Base-by-base conservation (phyloP, 78 protist genomes). In the Chrysochromulina parva region DNA sequence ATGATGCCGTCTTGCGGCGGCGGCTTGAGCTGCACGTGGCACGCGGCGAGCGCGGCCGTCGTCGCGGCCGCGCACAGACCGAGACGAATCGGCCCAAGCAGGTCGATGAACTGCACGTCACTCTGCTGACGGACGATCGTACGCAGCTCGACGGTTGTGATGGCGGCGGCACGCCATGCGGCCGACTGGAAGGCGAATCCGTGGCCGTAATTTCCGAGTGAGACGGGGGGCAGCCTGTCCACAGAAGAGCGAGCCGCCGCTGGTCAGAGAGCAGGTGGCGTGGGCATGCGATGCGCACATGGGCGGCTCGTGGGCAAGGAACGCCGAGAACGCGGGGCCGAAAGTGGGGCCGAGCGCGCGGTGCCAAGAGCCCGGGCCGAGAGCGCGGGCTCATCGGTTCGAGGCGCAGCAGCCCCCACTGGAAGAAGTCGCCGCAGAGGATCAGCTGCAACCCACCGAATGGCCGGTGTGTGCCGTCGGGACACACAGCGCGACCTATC, bases 401-500 rank as follows among this genome's bases (percentile, higher is more conserved):
- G 38, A 38, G 38, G 38, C 38, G 38, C 38, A 38, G 38, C 38
- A 38, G 38, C 38, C 38, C 38, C 38, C 38, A 38, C 38, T 38
- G 38, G 38, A 38, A 38, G 38, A 38, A 38, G 38, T 38, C 38
- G 38, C 38, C 38, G 38, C 38, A 38, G 38, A 38, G 38, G 38
- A 38, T 38, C 38, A 38, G 38, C 38, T 38, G 38, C 38, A 38
- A 38, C 38, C 38, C 38, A 38, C 38, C 38, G 38, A 38, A 38
- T 38, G 38, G 38, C 38, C 38, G 38, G 48, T 95, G 95, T 3
- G 24, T 11, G 60, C 1, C 50, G n/a, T 10, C 52, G 47, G 38
- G 54, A 3, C 96, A 52, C 0, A 95, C 50, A 0, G 13, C 62
- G 19, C 92, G 87, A 0, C 96, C 98, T 28, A 94, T 59, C 0